phyloP scores from a whole-genome alignment of 1,139 yeast species.

The Candida dubliniensis region DNA sequence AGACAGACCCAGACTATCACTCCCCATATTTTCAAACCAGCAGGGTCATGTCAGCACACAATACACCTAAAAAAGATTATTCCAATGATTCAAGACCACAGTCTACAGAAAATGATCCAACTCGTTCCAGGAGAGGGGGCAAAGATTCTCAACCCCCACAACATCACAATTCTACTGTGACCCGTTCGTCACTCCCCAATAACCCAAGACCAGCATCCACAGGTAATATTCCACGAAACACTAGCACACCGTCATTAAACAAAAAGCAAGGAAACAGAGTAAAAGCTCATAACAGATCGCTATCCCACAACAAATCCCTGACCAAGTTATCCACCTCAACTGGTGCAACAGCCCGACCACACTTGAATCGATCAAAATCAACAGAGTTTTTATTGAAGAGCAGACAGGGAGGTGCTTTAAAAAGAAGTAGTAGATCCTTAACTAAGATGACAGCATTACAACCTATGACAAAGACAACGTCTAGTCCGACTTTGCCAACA shows the following conservation, averaged over 20 bases:
- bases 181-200: slow-evolving; percentile 9
- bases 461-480: slow-evolving; percentile 41
- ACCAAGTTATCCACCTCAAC: slow-evolving; percentile 20
- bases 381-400: slow-evolving; percentile 40
- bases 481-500: slow-evolving; percentile 30
- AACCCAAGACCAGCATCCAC: slow-evolving; percentile 11
- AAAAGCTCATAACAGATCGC: slow-evolving; percentile 27
- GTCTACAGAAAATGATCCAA: slow-evolving; percentile 10
- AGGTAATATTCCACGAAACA: slow-evolving; percentile 9
- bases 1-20: too few species aligned
- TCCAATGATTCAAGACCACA: slow-evolving; percentile 4
- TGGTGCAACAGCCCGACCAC: slow-evolving; percentile 26
- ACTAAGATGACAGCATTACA: slow-evolving; percentile 39
- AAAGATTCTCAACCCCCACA: slow-evolving; percentile 1
- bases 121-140: slow-evolving; percentile 8
- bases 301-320: slow-evolving; percentile 32
- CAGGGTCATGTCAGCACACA: slow-evolving; percentile 3
- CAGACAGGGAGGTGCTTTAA: slow-evolving; percentile 24
- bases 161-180: slow-evolving; percentile 1
- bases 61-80: not conserved
- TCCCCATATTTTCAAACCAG: too few species aligned
- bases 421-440: slow-evolving; percentile 38
- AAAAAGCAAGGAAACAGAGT: slow-evolving; percentile 10
- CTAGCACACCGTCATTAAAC: slow-evolving; percentile 7
- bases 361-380: slow-evolving; percentile 42